Evolutionary conservation across 2,329 filamentous ascomycete species (phyloP), one percentile per base, ranked within the genome.

Genomic region (Orbilia javanica): DNA sequence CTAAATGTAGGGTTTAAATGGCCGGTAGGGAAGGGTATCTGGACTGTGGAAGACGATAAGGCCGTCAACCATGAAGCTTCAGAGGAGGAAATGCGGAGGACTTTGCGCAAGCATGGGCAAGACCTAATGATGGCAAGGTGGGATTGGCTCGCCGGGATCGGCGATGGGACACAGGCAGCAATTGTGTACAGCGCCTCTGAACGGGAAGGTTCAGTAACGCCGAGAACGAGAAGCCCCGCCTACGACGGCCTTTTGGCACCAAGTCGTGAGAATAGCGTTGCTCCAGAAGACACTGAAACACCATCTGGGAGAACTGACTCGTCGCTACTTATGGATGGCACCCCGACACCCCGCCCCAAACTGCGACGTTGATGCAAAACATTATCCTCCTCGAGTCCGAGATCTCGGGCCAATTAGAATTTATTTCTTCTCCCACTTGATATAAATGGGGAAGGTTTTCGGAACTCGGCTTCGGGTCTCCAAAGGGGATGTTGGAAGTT

Each of bases 41-140:
- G 70, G 70, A 74, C 63, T 4, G 53, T 52, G 31, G 63, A 68
- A 36, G 70, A 74, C 46, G 70, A 74, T 27, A n/a, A 31, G 13
- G 44, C 44, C n/a, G 39, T 67, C 1, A 31, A 74, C 27, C 25
- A 68, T 6, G n/a, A 18, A 20, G 34, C 63, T 6, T 18, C 52
- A 22, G 8, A 52, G 10, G 42, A 68, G 2, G 39, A 52, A 8
- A 27, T 73, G 1, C 15, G 29, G 11, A 13, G 34, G 13, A 11
- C 65, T n/a, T 15, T 31, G 8, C 8, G 39, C 11, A 73, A 73
- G 22, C 69, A 73, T 52, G 69, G 69, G 8, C 39, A 73, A 6
- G 34, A 60, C 7, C 20, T 65, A 11, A 42, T 65, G 5, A 6
- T 64, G 8, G 29, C 60, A 20, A 31, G 69, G 18, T 73, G 62